Conservation (phyloP, 2,329 filamentous ascomycete species). For the Venturia pyrina region DNA sequence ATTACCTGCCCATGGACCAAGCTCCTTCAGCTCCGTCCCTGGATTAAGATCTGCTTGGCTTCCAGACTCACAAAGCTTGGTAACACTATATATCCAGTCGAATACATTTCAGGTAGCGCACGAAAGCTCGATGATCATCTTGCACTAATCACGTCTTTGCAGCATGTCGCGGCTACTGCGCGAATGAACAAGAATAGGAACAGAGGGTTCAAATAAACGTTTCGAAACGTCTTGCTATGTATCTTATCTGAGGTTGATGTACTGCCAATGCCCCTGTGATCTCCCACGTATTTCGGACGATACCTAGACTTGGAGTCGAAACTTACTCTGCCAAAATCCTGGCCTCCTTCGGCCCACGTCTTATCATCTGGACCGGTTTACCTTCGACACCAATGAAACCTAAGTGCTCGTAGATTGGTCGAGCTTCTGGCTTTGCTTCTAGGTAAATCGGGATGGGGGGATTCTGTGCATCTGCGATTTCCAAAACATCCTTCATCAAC, state of each 20-base stretch:
- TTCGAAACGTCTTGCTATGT: background rate
- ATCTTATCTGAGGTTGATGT: background rate
- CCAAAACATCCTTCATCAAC: constrained; percentile 5
- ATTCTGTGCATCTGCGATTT: background rate
- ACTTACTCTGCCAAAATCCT: background rate
- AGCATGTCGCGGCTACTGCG: background rate
- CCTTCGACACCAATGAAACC: constrained; percentile 3
- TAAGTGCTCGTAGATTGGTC: constrained; percentile 5
- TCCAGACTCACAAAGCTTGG: background rate
- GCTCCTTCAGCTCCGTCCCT: background rate
- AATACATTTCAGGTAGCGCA: background rate
- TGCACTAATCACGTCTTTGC: background rate
- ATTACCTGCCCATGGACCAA: background rate
- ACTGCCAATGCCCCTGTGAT: background rate
- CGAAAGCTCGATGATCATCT: background rate
- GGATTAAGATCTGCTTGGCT: background rate
- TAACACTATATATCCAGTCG: background rate
- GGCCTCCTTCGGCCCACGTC: background rate
- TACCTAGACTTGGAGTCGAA: background rate
- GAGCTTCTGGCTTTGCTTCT: background rate
- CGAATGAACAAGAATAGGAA: constrained; percentile 4
- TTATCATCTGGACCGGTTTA: constrained; percentile 5
- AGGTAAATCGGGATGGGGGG: constrained; percentile 1
- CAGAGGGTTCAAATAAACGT: background rate
- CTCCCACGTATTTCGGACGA: background rate